Evolutionary conservation across 495 filamentous ascomycete genomes (phyloP).

Genomic region (Hyaloscypha hepaticicola): DNA sequence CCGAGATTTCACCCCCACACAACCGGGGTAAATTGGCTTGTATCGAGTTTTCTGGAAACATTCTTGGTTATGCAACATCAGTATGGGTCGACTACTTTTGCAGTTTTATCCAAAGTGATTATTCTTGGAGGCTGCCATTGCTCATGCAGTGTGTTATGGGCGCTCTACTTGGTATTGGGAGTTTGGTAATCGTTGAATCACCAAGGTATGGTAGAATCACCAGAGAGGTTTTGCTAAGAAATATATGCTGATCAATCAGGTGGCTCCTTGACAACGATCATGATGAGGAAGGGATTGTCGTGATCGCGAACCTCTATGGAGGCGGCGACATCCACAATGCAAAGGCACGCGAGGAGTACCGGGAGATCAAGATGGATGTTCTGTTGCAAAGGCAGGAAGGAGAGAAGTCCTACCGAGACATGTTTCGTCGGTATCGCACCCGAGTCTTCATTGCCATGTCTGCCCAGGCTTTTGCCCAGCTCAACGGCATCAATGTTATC

Average conservation of each 20-base stretch:
- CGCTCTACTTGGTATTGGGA: slow-evolving; percentile 75
- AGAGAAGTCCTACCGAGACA: slow-evolving; percentile 85
- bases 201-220: slow-evolving; percentile 62
- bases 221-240: background rate
- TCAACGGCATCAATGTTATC: slow-evolving; percentile 99
- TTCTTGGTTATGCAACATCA: slow-evolving; percentile 89
- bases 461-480: slow-evolving; percentile 89
- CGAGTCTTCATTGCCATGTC: slow-evolving; percentile 99
- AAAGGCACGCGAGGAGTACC: slow-evolving; percentile 89
- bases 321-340: slow-evolving; percentile 91
- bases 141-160: slow-evolving; percentile 96
- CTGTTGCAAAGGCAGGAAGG: slow-evolving; percentile 91
- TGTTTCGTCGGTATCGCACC: slow-evolving; percentile 90
- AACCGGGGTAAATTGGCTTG: slow-evolving; percentile 94
- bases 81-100: slow-evolving; percentile 99
- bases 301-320: slow-evolving; percentile 96
- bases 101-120: slow-evolving; percentile 79
- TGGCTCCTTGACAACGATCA: slow-evolving; percentile 98
- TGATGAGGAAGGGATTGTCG: slow-evolving; percentile 96
- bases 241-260: slow-evolving; percentile 44
- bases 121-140: slow-evolving; percentile 88
- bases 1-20: slow-evolving; percentile 94
- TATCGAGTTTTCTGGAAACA: slow-evolving; percentile 97
- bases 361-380: slow-evolving; percentile 98
- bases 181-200: slow-evolving; percentile 92